phyloP scores from a whole-genome alignment of 768 basidiomycete species.

The Boletus rufocinnamomeus region DNA sequence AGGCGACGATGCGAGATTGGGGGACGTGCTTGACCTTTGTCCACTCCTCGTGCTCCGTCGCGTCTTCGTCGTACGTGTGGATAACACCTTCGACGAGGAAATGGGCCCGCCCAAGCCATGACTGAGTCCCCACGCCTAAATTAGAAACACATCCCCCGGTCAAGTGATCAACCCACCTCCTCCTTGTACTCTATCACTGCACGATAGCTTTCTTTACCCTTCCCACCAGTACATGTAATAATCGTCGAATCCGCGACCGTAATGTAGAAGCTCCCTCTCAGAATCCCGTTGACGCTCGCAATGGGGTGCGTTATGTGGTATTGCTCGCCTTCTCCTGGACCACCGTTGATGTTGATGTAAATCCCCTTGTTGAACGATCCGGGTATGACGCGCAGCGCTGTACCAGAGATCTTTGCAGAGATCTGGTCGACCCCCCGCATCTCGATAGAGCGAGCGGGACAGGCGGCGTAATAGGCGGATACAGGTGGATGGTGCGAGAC shows the following conservation, averaged over 20 bases:
- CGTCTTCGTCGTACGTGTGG: slow-evolving; percentile 72
- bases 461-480: slow-evolving; percentile 78
- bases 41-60: slow-evolving; percentile 68
- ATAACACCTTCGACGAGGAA: slow-evolving; percentile 89
- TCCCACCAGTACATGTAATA: slow-evolving; percentile 77
- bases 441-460: slow-evolving; percentile 72
- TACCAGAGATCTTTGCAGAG: slow-evolving; percentile 87
- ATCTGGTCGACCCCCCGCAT: slow-evolving; percentile 90
- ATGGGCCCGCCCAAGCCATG: slow-evolving; percentile 88
- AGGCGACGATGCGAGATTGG: slow-evolving; percentile 68
- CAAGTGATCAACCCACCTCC: slow-evolving; percentile 59
- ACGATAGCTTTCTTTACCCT: slow-evolving; percentile 62
- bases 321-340: slow-evolving; percentile 70
- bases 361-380: slow-evolving; percentile 89
- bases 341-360: slow-evolving; percentile 76
- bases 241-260: slow-evolving; percentile 80
- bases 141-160: slow-evolving; percentile 1
- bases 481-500: slow-evolving; percentile 97
- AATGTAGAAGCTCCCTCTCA: slow-evolving; percentile 90
- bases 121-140: slow-evolving; percentile 39
- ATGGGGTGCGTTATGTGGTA: slow-evolving; percentile 91
- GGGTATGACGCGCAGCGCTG: slow-evolving; percentile 77
- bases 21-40: slow-evolving; percentile 92
- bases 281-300: slow-evolving; percentile 87
- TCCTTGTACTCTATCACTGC: slow-evolving; percentile 95